These are phyloP conservation scores for Ascochyta rabiei DNA, from an alignment of 2,329 filamentous ascomycete species.

Conservation along the genomic window DNA sequence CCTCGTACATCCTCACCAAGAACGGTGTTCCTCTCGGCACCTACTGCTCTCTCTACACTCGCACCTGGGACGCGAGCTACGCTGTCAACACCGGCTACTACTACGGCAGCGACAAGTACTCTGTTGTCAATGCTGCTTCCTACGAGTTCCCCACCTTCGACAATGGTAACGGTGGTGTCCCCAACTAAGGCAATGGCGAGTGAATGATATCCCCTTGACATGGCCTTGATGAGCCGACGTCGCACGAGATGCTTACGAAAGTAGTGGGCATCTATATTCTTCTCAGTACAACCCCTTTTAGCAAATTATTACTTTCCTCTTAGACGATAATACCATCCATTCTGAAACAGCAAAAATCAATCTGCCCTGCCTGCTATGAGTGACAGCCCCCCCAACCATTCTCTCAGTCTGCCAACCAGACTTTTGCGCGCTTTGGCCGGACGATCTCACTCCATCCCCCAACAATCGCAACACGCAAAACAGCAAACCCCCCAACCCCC, in stretches of 20 bases:
- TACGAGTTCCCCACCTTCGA: constrained; percentile 15
- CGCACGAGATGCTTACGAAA: background rate
- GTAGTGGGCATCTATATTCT: background rate
- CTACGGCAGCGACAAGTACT: constrained; percentile 23
- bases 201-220: too few relatives aligned
- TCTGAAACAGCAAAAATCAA: background rate
- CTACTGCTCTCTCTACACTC: constrained; percentile 43
- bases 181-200: background rate
- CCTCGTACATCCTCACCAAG: constrained; percentile 46
- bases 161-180: background rate
- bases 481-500: too few relatives aligned
- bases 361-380: background rate
- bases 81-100: constrained; percentile 35
- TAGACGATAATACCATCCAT: constrained; percentile 1
- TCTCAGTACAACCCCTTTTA: constrained; percentile 2
- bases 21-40: constrained; percentile 46
- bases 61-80: constrained; percentile 19
- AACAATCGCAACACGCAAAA: too few relatives aligned
- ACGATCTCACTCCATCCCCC: too few relatives aligned
- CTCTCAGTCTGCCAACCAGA: background rate
- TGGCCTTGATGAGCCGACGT: background rate
- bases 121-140: constrained; percentile 14
- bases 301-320: background rate
- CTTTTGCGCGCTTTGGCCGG: too few relatives aligned
- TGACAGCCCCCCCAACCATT: background rate